Evolutionary conservation across 2,329 filamentous ascomycete species (phyloP).

Genomic region (Pseudogymnoascus sp.): DNA sequence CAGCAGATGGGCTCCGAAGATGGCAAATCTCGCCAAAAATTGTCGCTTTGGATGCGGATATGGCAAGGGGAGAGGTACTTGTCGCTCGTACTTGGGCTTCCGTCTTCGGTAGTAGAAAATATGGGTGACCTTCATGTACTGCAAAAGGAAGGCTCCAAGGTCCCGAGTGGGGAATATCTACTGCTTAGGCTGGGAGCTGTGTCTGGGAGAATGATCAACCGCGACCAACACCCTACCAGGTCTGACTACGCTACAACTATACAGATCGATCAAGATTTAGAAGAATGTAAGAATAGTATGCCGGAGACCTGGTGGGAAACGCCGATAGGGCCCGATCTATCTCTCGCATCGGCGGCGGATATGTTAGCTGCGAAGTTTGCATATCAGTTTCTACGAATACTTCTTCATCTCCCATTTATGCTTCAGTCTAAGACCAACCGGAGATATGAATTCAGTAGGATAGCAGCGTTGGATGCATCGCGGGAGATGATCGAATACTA

Average conservation of each 20-base stretch:
- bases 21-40: slow-evolving; percentile 20
- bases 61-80: slow-evolving; percentile 40
- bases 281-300: slow-evolving; percentile 25
- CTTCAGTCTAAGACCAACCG: slow-evolving; percentile 30
- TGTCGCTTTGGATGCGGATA: slow-evolving; percentile 32
- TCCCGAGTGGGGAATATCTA: not conserved
- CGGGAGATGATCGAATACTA: slow-evolving; percentile 34
- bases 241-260: slow-evolving; percentile 32
- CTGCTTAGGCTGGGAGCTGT: slow-evolving; percentile 16
- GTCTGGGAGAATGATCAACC: slow-evolving; percentile 32
- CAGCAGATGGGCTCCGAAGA: slow-evolving; percentile 22
- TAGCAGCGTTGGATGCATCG: slow-evolving; percentile 33
- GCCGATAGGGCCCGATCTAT: slow-evolving; percentile 17
- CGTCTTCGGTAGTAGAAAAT: slow-evolving; percentile 26
- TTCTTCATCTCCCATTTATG: slow-evolving; percentile 40
- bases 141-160: not conserved
- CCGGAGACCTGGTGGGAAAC: slow-evolving; percentile 26
- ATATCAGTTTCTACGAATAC: slow-evolving; percentile 30
- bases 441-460: slow-evolving; percentile 31
- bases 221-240: slow-evolving; percentile 30
- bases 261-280: slow-evolving; percentile 33
- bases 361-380: slow-evolving; percentile 31
- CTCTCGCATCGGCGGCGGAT: slow-evolving; percentile 24
- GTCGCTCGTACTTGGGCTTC: slow-evolving; percentile 45
- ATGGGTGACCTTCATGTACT: not conserved